Base-by-base conservation (phyloP, 768 basidiomycete genomes). In the Daedaleopsis nitida region DNA sequence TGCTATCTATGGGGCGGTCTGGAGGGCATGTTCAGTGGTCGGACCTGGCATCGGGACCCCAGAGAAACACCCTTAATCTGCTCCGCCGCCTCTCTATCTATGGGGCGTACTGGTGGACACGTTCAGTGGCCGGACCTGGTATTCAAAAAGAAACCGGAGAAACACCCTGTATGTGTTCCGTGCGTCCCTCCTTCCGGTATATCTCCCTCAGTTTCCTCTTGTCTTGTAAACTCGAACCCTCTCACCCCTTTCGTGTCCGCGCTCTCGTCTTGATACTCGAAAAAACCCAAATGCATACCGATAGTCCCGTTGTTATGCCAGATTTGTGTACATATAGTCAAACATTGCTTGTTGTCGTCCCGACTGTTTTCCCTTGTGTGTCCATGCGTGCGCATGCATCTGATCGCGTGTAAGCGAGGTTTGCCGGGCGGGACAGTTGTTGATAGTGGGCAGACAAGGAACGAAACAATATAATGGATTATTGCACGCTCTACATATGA, bases 401-500 rank as follows among this genome's bases (percentile, higher is more conserved):
- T 32, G 27, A 32, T 32, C 27, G 27, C 27, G 27, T 3, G 4
- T 32, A 32, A 32, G 27, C 27, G 27, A 32, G 27, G 27, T 3
- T 32, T 7, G 27, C 27, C 27, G 27, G 27, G 27, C 27, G 27
- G 27, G 27, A 32, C 7, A 32, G 27, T 32, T 32, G 27, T 19
- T 17, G 32, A 19, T 12, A 39, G 17, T 24, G 24, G 19, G 5
- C 17, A 17, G 34, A 32, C 19, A 12, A 52, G 51, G 32, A 39
- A 54, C 27, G 43, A 48, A 39, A 53, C 42, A 51, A 44, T 21
- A 52, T 12, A 12, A 42, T 50, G 32, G 5, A 63, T 59, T 64
- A 64, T 59, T 59, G 62, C 58, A 58, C 32, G 57, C 57, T 63
- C 57, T 63, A 63, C 53, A 57, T 12, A 14, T 23, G n/a, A 49